Percentiles rank a stretch among this genome's conserved stretches.
Evolutionary conservation across 1,284 basidiomycete species (phyloP).

Genomic region (Stereum hirsutum): DNA sequence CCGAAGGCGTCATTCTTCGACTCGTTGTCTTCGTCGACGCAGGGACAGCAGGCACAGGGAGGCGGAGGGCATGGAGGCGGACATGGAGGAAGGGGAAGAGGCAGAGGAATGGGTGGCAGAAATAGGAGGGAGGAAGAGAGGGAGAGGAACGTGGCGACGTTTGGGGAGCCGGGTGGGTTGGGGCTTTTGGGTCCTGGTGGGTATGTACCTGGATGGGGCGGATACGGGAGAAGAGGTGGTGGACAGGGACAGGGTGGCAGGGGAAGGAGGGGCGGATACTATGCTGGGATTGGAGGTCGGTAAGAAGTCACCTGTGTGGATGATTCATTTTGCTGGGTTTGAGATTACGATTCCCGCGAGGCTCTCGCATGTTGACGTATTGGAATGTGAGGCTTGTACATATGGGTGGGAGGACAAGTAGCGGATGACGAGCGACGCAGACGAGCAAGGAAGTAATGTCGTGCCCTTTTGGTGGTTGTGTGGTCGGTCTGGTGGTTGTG

Average conservation of each 20-base stretch:
- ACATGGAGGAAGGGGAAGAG: conserved; percentile 57
- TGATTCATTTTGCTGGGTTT: no score
- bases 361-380: no score
- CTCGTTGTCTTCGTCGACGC: conserved; percentile 52
- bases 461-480: no score
- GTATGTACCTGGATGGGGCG: conserved; percentile 45
- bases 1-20: conserved; percentile 75
- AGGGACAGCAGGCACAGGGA: conserved; percentile 12
- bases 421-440: no score
- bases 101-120: conserved; percentile 58
- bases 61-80: conserved; percentile 30
- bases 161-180: conserved; percentile 72
- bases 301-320: no score
- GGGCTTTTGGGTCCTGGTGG: conserved; percentile 61
- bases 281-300: no score
- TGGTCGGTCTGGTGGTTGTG: no score
- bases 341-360: no score
- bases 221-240: conserved; percentile 37
- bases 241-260: not conserved
- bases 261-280: no score
- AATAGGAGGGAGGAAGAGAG: conserved; percentile 71
- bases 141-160: conserved; percentile 72
- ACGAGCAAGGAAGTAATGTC: no score
- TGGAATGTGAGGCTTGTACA: no score
- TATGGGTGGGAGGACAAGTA: no score